These are phyloP conservation scores for Cordyceps tenuipes DNA, from an alignment of 2,329 filamentous ascomycete genomes.

Conservation along the genomic window DNA sequence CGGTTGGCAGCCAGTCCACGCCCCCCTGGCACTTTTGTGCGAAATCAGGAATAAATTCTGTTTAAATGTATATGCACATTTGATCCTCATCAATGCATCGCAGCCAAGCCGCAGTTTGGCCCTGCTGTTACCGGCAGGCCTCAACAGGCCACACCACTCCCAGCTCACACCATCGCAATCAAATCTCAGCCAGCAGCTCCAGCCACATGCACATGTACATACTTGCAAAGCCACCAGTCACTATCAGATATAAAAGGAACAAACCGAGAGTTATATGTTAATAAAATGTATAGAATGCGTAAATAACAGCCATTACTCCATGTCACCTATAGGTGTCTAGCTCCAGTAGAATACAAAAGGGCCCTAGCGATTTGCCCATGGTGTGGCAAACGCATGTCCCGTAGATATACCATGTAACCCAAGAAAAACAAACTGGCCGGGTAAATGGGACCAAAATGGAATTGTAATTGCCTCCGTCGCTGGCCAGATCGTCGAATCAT, in stretches of 20 bases:
- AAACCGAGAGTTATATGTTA: background rate
- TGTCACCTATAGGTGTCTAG: conserved; percentile 5
- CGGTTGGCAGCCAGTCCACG: background rate
- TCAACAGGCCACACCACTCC: background rate
- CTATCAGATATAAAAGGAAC: too few species aligned
- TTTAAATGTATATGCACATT: background rate
- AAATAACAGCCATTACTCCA: conserved; percentile 1
- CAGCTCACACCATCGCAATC: background rate
- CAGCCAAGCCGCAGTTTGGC: background rate
- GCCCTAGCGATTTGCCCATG: background rate
- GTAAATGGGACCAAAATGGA: conserved; percentile 1
- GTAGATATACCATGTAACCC: background rate
- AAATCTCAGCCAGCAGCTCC: too few species aligned
- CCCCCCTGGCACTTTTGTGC: background rate
- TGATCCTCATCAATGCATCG: background rate
- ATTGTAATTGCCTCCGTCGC: conserved; percentile 1
- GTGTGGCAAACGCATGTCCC: background rate
- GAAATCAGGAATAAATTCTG: background rate
- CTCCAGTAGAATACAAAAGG: conserved; percentile 11
- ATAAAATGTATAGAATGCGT: background rate
- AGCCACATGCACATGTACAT: too few species aligned
- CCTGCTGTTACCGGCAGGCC: background rate
- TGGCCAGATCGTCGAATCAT: conserved; percentile 9
- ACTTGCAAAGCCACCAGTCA: too few species aligned
- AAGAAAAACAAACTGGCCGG: conserved; percentile 1